phyloP scores from a whole-genome alignment of 805 yeast species.

The Suhomyces kilbournensis region DNA sequence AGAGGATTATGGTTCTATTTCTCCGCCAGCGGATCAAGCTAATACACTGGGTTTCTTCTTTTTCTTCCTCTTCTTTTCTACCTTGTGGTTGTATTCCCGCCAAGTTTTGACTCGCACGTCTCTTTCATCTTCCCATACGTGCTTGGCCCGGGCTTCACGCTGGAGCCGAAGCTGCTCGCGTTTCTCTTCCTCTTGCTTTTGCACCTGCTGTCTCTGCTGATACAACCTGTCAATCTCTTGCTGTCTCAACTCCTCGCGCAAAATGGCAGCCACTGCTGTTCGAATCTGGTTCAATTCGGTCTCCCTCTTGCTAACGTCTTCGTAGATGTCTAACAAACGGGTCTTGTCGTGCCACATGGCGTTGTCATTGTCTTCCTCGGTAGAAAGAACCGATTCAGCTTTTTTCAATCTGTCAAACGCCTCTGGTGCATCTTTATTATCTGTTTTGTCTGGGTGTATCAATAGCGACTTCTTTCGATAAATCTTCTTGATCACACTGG shows the following conservation, averaged over 20 bases:
- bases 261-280: conserved; percentile 40
- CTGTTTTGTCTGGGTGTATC: conserved; percentile 67
- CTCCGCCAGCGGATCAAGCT: conserved; percentile 22
- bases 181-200: conserved; percentile 20
- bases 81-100: conserved; percentile 48
- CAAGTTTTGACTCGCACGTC: conserved; percentile 59
- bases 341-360: conserved; percentile 14
- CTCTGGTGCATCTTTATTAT: conserved; percentile 53
- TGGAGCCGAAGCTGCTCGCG: conserved; percentile 35
- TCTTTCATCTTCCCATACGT: conserved; percentile 61
- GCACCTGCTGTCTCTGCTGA: conserved; percentile 28
- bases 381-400: conserved; percentile 41
- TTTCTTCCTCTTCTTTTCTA: conserved; percentile 46
- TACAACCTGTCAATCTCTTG: conserved; percentile 25
- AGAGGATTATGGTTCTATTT: neutral
- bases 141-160: conserved; percentile 31
- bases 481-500: conserved; percentile 40
- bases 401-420: conserved; percentile 62
- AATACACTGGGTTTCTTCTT: conserved; percentile 37
- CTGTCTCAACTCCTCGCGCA: conserved; percentile 35
- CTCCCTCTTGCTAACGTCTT: conserved; percentile 10
- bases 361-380: conserved; percentile 9
- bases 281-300: conserved; percentile 17
- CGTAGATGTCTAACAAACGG: conserved; percentile 29
- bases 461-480: conserved; percentile 59